Evolutionary conservation across 2,329 filamentous ascomycete species (phyloP).

Genomic region (Cyphellophora europaea): DNA sequence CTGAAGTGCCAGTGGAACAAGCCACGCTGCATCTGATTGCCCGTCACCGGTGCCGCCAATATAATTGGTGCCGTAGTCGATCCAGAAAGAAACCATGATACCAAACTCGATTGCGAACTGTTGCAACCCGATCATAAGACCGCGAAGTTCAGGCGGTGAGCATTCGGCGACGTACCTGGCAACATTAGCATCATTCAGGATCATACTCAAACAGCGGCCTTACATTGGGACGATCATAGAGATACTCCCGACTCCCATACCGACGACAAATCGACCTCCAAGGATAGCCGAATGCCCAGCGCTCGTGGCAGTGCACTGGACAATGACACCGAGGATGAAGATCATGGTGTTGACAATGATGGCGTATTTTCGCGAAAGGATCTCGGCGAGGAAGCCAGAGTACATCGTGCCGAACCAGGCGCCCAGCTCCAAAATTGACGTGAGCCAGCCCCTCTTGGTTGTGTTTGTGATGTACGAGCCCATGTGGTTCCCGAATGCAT

Average conservation of each 20-base stretch:
- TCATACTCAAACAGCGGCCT: constrained; percentile 21
- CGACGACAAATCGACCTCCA: constrained; percentile 30
- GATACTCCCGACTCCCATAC: constrained; percentile 31
- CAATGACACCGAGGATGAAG: constrained; percentile 28
- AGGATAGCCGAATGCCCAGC: constrained; percentile 24
- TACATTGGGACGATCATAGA: constrained; percentile 22
- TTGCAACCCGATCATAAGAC: constrained; percentile 30
- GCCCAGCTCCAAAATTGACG: constrained; percentile 32
- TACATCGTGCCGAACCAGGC: constrained; percentile 29
- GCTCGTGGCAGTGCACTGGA: constrained; percentile 38
- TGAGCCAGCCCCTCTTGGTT: constrained; percentile 25
- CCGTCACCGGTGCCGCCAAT: constrained; percentile 3
- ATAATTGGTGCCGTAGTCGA: constrained; percentile 27
- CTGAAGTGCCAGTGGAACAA: constrained; percentile 63
- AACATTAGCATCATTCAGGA: neutral
- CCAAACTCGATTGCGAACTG: constrained; percentile 34
- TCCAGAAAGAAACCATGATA: constrained; percentile 32
- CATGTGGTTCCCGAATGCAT: constrained; percentile 15
- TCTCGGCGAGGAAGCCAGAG: constrained; percentile 29
- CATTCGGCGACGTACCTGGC: constrained; percentile 5
- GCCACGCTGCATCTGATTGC: constrained; percentile 55
- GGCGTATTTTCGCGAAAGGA: constrained; percentile 25
- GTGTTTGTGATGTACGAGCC: constrained; percentile 16
- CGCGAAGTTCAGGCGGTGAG: constrained; percentile 31
- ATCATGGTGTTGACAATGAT: constrained; percentile 25